Base-by-base conservation (phyloP, 257 asterid genomes). In the Fraxinus pennsylvanica region DNA sequence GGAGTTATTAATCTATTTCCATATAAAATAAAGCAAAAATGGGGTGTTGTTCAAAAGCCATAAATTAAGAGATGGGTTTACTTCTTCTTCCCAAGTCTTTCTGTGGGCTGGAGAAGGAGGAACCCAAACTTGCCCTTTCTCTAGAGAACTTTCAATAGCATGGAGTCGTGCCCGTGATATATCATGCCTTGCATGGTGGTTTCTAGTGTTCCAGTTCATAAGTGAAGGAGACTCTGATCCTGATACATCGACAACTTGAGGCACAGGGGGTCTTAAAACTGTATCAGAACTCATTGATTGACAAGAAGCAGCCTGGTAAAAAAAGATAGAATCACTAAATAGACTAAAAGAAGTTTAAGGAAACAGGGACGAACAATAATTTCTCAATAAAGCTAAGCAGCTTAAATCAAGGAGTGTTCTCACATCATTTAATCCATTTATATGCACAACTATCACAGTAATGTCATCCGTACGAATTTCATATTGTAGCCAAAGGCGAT, bases 381-480 rank as follows among this genome's bases (percentile, higher is more conserved):
- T 43, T 43, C 50, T 43, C 15, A 12, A 43, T 43, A 43, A 43
- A 10, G 15, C 50, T 43, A 43, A 9, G 50, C 50, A 12, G 50
- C 12, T 41, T 41, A 43, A 63, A 54, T 32, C 27, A 76, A 72
- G 70, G 68, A 33, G 79, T 73, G 78, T 52, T 74, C 91, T 84
- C 86, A 94, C 99, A 85, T 90, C 91, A 71, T 85, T 82, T 81
- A 94, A 84, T 79, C 92, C 96, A 86, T 87, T 82, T 68, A 96
- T 84, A 77, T 96, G 98, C 78, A 90, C 98, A 78, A 96, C 96
- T 77, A 96, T 91, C 83, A 96, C 97, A 8, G 99, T 93, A 71
- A 93, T 93, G 83, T 96, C 99, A 87, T 96, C 99, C n/a, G 99
- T 96, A 27, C 98, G 98, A 81, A 97, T 96, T 88, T 96, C 99